These are phyloP conservation scores for Batkoa obscura DNA, from an alignment of 371 early-diverging fungal species.

Conservation along the genomic window DNA sequence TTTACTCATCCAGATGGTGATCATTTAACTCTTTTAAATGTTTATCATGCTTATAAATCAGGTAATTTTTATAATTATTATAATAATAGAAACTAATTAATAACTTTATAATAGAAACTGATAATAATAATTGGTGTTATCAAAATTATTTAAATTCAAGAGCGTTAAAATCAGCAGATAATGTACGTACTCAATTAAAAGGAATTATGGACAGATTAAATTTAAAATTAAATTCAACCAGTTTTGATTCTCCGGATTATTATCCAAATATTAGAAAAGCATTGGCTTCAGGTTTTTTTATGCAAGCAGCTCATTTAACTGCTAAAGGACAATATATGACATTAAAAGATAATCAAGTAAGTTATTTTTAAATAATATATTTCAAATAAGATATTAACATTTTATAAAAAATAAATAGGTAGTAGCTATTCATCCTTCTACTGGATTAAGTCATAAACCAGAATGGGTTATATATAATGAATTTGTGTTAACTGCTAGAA, in stretches of 20 bases:
- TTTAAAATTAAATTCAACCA: slow-evolving; percentile 44
- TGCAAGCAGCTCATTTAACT: slow-evolving; percentile 92
- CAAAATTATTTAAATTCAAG: slow-evolving; percentile 77
- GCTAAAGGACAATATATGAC: slow-evolving; percentile 78
- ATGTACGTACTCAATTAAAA: slow-evolving; percentile 73
- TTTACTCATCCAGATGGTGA: slow-evolving; percentile 86
- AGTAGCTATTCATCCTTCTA: slow-evolving; percentile 90
- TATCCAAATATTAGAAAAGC: slow-evolving; percentile 76
- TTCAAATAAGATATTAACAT: background rate
- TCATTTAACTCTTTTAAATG: slow-evolving; percentile 84
- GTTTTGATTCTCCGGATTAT: slow-evolving; percentile 51
- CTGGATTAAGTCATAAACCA: slow-evolving; percentile 67
- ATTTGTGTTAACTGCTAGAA: slow-evolving; percentile 87
- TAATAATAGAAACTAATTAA: background rate
- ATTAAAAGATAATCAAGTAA: slow-evolving; percentile 83
- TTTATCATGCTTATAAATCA: slow-evolving; percentile 74
- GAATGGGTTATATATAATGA: slow-evolving; percentile 97
- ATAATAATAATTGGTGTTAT: slow-evolving; percentile 75
- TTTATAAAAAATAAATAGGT: slow-evolving; percentile 11
- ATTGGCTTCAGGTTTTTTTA: slow-evolving; percentile 79
- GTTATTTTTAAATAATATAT: background rate
- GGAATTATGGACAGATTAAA: slow-evolving; percentile 63
- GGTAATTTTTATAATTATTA: slow-evolving; percentile 8
- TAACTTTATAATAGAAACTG: slow-evolving; percentile 4
- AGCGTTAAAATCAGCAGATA: slow-evolving; percentile 76